Conservation (phyloP, 208 protist species). For the Wallacemonas rigidus region DNA sequence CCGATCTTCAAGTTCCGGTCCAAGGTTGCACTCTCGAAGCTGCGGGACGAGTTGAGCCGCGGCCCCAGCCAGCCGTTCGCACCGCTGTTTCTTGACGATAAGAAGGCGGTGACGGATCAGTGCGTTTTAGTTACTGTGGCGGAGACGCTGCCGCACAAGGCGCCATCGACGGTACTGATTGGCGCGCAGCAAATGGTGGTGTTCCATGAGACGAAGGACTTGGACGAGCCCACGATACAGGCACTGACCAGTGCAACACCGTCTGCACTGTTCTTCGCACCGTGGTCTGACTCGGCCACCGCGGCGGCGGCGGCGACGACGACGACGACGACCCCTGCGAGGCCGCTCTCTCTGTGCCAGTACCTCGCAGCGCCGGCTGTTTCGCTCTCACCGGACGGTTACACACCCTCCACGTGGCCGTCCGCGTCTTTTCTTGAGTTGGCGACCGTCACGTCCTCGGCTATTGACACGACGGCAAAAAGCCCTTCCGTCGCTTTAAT, state of each 20-base stretch:
- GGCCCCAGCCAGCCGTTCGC: background rate
- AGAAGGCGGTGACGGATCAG: background rate
- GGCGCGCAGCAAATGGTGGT: background rate
- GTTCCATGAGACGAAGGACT: background rate
- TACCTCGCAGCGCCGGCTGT: background rate
- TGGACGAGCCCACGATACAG: background rate
- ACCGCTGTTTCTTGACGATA: background rate
- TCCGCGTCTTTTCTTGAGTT: background rate
- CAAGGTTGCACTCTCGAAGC: background rate
- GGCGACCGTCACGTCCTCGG: background rate
- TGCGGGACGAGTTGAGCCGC: background rate
- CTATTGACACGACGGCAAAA: too few relatives aligned
- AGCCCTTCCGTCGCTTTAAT: background rate
- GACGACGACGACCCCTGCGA: background rate
- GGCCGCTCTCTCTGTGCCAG: background rate
- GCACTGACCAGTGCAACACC: background rate
- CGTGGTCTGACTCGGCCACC: background rate
- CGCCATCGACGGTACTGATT: background rate
- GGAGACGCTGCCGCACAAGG: background rate
- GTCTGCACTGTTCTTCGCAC: background rate
- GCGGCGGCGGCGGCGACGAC: background rate
- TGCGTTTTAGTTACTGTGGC: background rate
- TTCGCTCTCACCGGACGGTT: background rate
- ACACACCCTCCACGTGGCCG: background rate
- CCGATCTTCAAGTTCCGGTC: background rate